Conservation (phyloP, 176 grass and related monocot genomes). For the Hordeum marinum region DNA sequence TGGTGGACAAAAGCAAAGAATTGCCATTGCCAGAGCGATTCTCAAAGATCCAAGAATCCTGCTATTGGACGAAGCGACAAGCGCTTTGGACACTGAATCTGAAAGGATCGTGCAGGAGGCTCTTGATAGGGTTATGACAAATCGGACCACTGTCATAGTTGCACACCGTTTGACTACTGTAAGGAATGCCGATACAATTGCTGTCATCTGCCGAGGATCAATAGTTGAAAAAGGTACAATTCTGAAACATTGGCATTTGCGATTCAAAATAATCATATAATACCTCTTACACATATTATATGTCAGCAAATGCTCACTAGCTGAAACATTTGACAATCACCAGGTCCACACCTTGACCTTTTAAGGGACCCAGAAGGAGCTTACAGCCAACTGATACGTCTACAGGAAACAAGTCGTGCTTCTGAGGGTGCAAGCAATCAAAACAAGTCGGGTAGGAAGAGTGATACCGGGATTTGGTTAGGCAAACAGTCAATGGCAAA, state of each 20-base stretch:
- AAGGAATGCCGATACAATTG: slow-evolving; percentile 66
- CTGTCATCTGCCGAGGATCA: slow-evolving; percentile 62
- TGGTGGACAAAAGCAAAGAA: slow-evolving; percentile 83
- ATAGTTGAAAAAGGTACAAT: slow-evolving; percentile 75
- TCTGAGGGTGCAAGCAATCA: slow-evolving; percentile 24
- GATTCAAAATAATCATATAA: not conserved
- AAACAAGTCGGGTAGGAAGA: slow-evolving; percentile 29
- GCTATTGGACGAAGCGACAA: slow-evolving; percentile 79
- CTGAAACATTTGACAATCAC: slow-evolving; percentile 13
- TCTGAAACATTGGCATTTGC: not conserved
- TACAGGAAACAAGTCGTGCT: slow-evolving; percentile 51
- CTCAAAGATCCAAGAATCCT: slow-evolving; percentile 84
- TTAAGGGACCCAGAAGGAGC: slow-evolving; percentile 59
- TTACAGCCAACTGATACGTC: slow-evolving; percentile 61
- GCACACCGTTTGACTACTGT: slow-evolving; percentile 81
- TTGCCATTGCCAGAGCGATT: slow-evolving; percentile 81
- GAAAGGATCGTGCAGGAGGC: slow-evolving; percentile 81
- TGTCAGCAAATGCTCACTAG: not conserved
- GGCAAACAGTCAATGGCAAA: slow-evolving; percentile 34
- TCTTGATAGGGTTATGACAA: slow-evolving; percentile 65
- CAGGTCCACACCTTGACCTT: slow-evolving; percentile 65
- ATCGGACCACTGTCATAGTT: slow-evolving; percentile 67
- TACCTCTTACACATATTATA: not conserved
- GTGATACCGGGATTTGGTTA: slow-evolving; percentile 28
- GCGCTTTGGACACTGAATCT: slow-evolving; percentile 74